These are phyloP conservation scores for Haplographium delicatum DNA, from an alignment of 495 filamentous ascomycete species.

Conservation along the genomic window DNA sequence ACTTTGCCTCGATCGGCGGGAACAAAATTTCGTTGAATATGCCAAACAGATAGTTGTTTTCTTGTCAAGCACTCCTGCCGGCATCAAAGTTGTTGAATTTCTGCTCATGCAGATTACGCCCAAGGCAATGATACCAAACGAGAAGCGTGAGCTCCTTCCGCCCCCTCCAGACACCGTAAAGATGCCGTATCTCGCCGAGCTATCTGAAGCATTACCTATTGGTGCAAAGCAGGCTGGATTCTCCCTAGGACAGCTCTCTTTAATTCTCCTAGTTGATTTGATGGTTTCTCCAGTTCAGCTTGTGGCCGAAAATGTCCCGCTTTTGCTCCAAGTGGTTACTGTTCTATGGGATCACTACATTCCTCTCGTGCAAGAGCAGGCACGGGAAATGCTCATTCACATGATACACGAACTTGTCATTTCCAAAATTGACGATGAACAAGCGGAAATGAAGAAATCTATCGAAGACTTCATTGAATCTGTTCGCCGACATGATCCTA, in stretches of 20 bases:
- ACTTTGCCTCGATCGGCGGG: conserved; percentile 84
- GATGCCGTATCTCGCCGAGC: conserved; percentile 84
- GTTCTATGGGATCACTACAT: conserved; percentile 97
- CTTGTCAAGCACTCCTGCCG: conserved; percentile 83
- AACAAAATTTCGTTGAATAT: conserved; percentile 96
- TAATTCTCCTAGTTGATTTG: conserved; percentile 92
- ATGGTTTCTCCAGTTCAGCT: conserved; percentile 89
- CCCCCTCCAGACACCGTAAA: conserved; percentile 67
- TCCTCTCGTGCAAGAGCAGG: conserved; percentile 91
- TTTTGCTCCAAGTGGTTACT: conserved; percentile 84
- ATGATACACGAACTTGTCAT: conserved; percentile 95
- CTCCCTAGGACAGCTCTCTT: conserved; percentile 84
- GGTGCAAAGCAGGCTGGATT: conserved; percentile 88
- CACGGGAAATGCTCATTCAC: conserved; percentile 95
- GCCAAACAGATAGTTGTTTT: conserved; percentile 98
- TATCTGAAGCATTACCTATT: conserved; percentile 71
- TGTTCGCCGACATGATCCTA: conserved; percentile 77
- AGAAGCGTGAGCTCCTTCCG: conserved; percentile 67
- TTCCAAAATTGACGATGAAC: conserved; percentile 76
- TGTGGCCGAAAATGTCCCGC: conserved; percentile 67
- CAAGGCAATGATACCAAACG: conserved; percentile 81
- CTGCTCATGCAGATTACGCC: conserved; percentile 83
- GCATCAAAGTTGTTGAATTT: conserved; percentile 90
- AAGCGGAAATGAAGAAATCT: conserved; percentile 57
- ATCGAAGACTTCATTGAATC: conserved; percentile 89